These are phyloP conservation scores for Furculomyces boomerangus DNA, from an alignment of 371 early-diverging fungal genomes.

Conservation along the genomic window DNA sequence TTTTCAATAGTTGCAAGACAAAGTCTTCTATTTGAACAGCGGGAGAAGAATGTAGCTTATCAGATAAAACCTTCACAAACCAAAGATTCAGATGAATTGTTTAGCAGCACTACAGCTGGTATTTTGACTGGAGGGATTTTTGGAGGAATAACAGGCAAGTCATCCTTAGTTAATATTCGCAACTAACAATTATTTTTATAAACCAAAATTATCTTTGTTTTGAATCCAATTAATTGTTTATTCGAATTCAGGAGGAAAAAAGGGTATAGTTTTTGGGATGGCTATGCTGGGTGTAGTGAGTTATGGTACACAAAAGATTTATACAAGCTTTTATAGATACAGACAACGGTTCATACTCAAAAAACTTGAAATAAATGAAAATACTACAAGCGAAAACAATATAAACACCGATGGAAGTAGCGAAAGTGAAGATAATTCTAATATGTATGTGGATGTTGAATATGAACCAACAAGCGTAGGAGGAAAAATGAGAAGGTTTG, in stretches of 20 bases:
- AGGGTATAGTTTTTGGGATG: not conserved
- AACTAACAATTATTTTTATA: not conserved
- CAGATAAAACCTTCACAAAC: conserved; percentile 9
- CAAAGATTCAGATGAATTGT: conserved; percentile 14
- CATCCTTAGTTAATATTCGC: not conserved
- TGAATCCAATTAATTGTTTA: not conserved
- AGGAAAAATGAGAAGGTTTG: not conserved
- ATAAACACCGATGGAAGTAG: not conserved
- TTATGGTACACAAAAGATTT: not conserved
- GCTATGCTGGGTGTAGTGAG: not conserved
- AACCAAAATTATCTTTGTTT: not conserved
- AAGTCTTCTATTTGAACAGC: conserved; percentile 12
- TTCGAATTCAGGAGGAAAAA: conserved; percentile 1
- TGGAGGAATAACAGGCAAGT: conserved; percentile 6
- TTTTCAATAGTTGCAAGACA: conserved; percentile 4
- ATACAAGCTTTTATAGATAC: conserved; percentile 1
- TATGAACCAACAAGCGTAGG: not conserved
- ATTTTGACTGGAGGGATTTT: conserved; percentile 14
- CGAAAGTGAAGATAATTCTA: no score
- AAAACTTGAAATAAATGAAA: not conserved
- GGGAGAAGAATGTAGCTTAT: conserved; percentile 1
- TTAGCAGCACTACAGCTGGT: conserved; percentile 15
- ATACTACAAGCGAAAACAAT: no score
- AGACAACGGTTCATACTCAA: conserved; percentile 1
- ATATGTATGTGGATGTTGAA: no score